These are phyloP conservation scores for Lepidopterella palustris DNA, from an alignment of 495 filamentous ascomycete genomes.

Conservation along the genomic window DNA sequence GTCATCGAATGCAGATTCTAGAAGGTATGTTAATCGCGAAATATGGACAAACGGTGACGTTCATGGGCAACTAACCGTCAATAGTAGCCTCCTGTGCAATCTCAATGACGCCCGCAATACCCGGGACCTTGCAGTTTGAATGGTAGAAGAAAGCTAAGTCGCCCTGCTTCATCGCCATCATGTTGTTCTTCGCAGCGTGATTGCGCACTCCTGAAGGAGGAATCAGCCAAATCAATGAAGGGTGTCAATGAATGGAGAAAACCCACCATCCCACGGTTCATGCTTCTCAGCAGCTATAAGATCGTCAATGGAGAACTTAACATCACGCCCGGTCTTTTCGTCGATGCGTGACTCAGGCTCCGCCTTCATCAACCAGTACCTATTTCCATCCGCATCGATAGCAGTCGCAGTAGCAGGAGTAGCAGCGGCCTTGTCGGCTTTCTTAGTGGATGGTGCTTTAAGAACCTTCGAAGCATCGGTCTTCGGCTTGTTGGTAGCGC, in stretches of 20 bases:
- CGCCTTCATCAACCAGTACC: conserved; percentile 92
- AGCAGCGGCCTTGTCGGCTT: neutral
- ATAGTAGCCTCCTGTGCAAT: conserved; percentile 74
- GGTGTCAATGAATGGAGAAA: neutral
- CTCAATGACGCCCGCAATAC: conserved; percentile 89
- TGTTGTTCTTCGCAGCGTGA: conserved; percentile 68
- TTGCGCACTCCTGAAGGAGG: conserved; percentile 50
- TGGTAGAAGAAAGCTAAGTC: conserved; percentile 97
- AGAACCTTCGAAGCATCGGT: neutral
- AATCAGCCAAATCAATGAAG: neutral
- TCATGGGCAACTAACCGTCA: conserved; percentile 54
- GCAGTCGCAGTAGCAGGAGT: neutral
- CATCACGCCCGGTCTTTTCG: conserved; percentile 73
- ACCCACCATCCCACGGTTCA: conserved; percentile 80
- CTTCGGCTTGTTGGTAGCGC: neutral
- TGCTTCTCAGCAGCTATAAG: conserved; percentile 60
- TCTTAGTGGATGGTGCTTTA: neutral
- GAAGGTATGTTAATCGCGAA: conserved; percentile 10
- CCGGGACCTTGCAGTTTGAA: conserved; percentile 86
- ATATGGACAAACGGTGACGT: neutral
- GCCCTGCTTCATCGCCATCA: conserved; percentile 82
- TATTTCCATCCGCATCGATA: neutral
- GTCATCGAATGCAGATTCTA: conserved; percentile 75
- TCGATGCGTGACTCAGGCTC: conserved; percentile 83
- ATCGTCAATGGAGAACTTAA: conserved; percentile 94